Evolutionary conservation across 2,329 filamentous ascomycete species (phyloP).

Genomic region (Fusarium hostae): DNA sequence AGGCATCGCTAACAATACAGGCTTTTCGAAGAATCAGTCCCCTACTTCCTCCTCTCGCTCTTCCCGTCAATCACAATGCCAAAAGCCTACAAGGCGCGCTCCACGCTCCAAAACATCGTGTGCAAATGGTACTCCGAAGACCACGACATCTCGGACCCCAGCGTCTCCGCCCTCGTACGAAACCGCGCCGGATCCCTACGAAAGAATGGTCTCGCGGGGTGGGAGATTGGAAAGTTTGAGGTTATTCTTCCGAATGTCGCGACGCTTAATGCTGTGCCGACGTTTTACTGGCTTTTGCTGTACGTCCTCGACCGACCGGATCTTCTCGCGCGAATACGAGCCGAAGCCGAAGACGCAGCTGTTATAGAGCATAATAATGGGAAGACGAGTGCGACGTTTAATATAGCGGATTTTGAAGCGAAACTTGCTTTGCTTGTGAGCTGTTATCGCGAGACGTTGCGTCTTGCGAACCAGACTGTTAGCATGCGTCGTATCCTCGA

Average conservation of each 20-base stretch:
- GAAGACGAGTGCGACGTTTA: conserved; percentile 43
- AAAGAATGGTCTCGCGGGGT: conserved; percentile 43
- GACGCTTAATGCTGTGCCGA: conserved; percentile 52
- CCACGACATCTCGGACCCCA: conserved; percentile 43
- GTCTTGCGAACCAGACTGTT: conserved; percentile 52
- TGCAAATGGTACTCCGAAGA: conserved; percentile 47
- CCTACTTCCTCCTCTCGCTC: conserved; percentile 45
- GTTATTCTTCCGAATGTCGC: conserved; percentile 45
- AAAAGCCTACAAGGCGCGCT: conserved; percentile 46
- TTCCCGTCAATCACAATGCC: conserved; percentile 46
- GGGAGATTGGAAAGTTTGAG: conserved; percentile 48
- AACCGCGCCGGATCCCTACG: conserved; percentile 46
- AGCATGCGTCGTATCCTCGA: conserved; percentile 54
- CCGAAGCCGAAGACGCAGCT: conserved; percentile 29
- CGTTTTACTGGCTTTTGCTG: conserved; percentile 51
- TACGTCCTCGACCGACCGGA: conserved; percentile 45
- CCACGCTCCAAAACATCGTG: conserved; percentile 43
- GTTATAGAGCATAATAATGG: background rate
- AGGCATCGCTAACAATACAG: conserved; percentile 13
- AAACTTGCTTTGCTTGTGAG: conserved; percentile 57
- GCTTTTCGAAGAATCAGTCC: conserved; percentile 41
- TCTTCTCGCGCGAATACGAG: conserved; percentile 33
- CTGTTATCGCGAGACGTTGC: conserved; percentile 58
- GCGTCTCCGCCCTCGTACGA: conserved; percentile 42
- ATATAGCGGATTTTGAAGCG: conserved; percentile 52